phyloP scores from a whole-genome alignment of 2,329 filamentous ascomycete genomes.

The Apiospora hydei region DNA sequence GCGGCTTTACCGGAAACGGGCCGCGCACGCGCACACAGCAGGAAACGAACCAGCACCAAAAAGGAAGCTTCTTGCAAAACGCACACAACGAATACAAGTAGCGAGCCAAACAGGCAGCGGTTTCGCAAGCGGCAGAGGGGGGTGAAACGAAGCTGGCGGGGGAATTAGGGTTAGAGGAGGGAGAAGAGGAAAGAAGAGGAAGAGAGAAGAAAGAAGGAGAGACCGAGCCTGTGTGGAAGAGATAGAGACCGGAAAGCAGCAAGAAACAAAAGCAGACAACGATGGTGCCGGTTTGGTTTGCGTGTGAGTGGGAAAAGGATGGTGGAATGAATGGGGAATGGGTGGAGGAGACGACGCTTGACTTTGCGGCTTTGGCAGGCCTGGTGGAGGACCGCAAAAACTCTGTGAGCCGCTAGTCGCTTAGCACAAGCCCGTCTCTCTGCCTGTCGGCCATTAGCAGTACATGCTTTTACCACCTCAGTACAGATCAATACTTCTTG shows the following conservation, averaged over 20 bases:
- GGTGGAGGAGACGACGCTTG: constrained; percentile 34
- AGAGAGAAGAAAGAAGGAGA: constrained; percentile 47
- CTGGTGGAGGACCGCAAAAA: constrained; percentile 32
- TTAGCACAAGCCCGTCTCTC: constrained; percentile 22
- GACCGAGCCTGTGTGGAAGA: constrained; percentile 36
- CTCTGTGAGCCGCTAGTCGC: constrained; percentile 29
- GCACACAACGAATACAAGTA: constrained; percentile 45
- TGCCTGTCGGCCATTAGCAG: constrained; percentile 11
- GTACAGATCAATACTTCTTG: neutral
- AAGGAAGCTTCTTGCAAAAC: constrained; percentile 47
- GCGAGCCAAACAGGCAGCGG: constrained; percentile 42
- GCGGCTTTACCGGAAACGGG: constrained; percentile 35
- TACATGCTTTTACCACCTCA: constrained; percentile 17
- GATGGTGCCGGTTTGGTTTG: constrained; percentile 46
- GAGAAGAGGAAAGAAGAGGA: constrained; percentile 43
- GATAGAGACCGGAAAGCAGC: constrained; percentile 40
- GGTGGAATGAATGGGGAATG: constrained; percentile 35
- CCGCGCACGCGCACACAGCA: constrained; percentile 42
- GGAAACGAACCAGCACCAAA: constrained; percentile 41
- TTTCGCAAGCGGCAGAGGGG: constrained; percentile 40
- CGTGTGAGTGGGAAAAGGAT: constrained; percentile 42
- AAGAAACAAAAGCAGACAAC: constrained; percentile 40
- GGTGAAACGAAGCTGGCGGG: constrained; percentile 31
- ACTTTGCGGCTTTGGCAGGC: constrained; percentile 22
- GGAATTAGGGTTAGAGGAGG: constrained; percentile 36